Percentiles rank a stretch among this genome's conserved stretches.
Evolutionary conservation across 202 grass and related monocot species (phyloP).

Genomic region (Panicum hallii): DNA sequence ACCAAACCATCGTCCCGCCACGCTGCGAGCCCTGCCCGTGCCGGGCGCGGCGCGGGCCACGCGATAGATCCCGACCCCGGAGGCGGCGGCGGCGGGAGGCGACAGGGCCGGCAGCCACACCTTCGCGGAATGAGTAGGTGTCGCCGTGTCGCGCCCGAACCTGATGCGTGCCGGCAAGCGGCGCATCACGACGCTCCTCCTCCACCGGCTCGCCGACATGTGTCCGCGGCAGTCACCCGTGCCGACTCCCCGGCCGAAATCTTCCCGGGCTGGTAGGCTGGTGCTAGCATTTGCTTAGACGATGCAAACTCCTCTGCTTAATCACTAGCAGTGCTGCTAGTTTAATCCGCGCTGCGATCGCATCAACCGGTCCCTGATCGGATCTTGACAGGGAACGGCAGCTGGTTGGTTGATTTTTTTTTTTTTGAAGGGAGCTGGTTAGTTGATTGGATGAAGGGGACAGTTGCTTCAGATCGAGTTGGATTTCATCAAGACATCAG

Average conservation of each 20-base stretch:
- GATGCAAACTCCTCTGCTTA: background rate
- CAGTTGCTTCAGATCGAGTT: background rate
- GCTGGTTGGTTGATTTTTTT: background rate
- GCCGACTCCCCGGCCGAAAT: no score
- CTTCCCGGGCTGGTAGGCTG: background rate
- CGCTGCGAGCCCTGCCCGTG: no score
- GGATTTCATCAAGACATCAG: background rate
- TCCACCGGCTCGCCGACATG: no score
- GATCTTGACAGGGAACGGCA: background rate
- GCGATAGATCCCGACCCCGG: no score
- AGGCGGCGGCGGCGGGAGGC: background rate
- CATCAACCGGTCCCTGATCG: background rate
- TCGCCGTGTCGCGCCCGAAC: background rate
- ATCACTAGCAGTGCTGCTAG: background rate
- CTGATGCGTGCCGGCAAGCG: background rate
- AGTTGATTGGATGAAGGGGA: background rate
- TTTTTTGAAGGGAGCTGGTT: no score
- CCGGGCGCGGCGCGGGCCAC: no score
- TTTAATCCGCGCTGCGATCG: background rate
- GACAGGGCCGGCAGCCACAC: background rate
- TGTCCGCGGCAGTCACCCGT: no score
- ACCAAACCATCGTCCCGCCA: no score
- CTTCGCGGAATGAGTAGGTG: conserved; percentile 1
- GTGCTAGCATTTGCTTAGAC: background rate
- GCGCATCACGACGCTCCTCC: no score